phyloP scores from a whole-genome alignment of 495 filamentous ascomycete species.

The Parathielavia appendiculata region DNA sequence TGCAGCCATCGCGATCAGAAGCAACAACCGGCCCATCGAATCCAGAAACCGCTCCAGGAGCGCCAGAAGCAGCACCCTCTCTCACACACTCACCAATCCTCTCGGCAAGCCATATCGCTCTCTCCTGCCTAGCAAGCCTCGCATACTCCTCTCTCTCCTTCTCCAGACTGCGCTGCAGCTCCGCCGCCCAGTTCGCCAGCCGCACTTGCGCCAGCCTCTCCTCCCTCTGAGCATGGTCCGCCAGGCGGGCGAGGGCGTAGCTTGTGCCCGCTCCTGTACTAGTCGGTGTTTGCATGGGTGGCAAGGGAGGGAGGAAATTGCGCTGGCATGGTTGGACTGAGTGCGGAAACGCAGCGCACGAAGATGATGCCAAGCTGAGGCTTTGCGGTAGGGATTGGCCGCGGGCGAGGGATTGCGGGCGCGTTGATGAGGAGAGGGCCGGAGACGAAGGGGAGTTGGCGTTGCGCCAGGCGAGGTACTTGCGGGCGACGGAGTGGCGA shows the following conservation, averaged over 20 bases:
- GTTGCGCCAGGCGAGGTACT: slow-evolving; percentile 66
- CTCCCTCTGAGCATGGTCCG: slow-evolving; percentile 66
- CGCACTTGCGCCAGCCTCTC: slow-evolving; percentile 72
- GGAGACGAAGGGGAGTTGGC: slow-evolving; percentile 19
- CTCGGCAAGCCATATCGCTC: slow-evolving; percentile 75
- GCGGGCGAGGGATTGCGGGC: neutral
- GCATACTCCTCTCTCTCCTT: slow-evolving; percentile 78
- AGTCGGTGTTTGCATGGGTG: neutral
- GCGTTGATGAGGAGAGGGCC: neutral
- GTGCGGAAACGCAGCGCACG: neutral
- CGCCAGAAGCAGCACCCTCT: slow-evolving; percentile 45
- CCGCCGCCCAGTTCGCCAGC: slow-evolving; percentile 83
- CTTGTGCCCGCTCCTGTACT: slow-evolving; percentile 24
- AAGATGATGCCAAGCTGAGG: neutral
- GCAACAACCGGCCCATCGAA: slow-evolving; percentile 36
- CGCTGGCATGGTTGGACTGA: neutral
- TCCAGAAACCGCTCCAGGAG: neutral
- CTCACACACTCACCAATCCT: slow-evolving; percentile 66
- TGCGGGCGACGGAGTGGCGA: slow-evolving; percentile 79
- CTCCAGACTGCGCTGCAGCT: slow-evolving; percentile 76
- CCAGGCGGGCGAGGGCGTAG: slow-evolving; percentile 65
- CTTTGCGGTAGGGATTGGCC: neutral
- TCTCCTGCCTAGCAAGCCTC: slow-evolving; percentile 61
- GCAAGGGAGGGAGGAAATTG: neutral
- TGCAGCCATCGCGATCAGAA: neutral